A percentile compares a stretch with the other conserved stretches of the same genome.
phyloP scores from a whole-genome alignment of 1,284 basidiomycete genomes.

The Leccinum huronense region DNA sequence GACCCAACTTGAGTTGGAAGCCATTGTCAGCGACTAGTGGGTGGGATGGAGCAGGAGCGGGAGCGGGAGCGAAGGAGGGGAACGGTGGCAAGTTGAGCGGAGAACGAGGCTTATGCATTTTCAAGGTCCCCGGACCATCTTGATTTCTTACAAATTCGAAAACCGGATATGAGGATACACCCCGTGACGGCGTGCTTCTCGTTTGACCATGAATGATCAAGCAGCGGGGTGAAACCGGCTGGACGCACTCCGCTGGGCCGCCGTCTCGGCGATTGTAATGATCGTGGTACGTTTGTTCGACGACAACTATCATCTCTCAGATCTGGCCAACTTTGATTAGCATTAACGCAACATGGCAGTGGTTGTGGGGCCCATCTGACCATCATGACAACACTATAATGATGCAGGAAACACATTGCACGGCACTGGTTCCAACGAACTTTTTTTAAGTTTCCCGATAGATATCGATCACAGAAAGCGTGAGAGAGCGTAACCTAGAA shows the following conservation, averaged over 20 bases:
- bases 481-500: neutral
- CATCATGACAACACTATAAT: neutral
- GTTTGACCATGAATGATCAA: neutral
- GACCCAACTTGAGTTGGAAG: constrained; percentile 21
- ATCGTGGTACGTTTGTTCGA: neutral
- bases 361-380: neutral
- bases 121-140: neutral
- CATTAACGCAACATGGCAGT: neutral
- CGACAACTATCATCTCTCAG: too few relatives aligned
- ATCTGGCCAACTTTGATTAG: neutral
- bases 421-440: neutral
- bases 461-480: neutral
- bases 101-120: neutral
- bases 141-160: neutral
- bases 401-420: neutral
- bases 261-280: neutral
- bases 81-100: neutral
- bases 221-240: neutral
- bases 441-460: neutral
- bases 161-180: neutral
- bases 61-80: neutral
- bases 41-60: neutral
- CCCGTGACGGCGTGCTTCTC: neutral
- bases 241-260: neutral
- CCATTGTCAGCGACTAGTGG: constrained; percentile 9